Evolutionary conservation across 257 asterid genomes (phyloP), one percentile per base, ranked within the genome.

Genomic region (Lantana camara): DNA sequence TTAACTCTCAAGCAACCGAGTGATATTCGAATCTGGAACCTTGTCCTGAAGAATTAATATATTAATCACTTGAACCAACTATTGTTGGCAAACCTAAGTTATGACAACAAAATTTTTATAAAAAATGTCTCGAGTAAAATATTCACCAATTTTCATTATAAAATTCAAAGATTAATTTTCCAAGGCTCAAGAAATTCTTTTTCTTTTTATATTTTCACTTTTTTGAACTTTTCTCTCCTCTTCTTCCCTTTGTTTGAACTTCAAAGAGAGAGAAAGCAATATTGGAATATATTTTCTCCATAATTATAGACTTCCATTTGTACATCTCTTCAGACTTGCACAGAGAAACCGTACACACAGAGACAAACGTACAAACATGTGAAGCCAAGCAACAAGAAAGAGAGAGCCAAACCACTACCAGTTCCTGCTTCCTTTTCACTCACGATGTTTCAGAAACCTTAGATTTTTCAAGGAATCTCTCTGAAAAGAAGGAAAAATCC

Each of bases 371-470:
- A 42, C 69, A 63, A 46, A 38, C 51, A 47, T 9, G 23, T 21
- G 53, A 44, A 44, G 69, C 70, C 75, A 63, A 59, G 30, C 5
- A 16, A 35, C 34, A 29, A 21, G 20, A 59, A 61, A 30, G 53
- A 52, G 32, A 35, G 40, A 61, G 45, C 53, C 67, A 49, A 47
- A 50, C 54, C 57, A 59, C 63, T 50, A 49, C 17, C 44, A 72
- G 54, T 44, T 58, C 15, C 7, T 23, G 45, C 29, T 61, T 17
- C 13, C 60, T 53, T 54, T 37, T 23, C n/a, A 41, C 46, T 67
- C 78, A 27, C 41, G 65, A 66, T 45, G 65, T 46, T 70, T 23
- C 66, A 46, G 46, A 47, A 54, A 14, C 75, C 66, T 63, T 55
- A 55, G 65, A 67, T 67, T 63, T 70, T 63, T 45, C 47, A 53